phyloP scores from a whole-genome alignment of 2,329 filamentous ascomycete genomes.

The Xylariaceae sp. region DNA sequence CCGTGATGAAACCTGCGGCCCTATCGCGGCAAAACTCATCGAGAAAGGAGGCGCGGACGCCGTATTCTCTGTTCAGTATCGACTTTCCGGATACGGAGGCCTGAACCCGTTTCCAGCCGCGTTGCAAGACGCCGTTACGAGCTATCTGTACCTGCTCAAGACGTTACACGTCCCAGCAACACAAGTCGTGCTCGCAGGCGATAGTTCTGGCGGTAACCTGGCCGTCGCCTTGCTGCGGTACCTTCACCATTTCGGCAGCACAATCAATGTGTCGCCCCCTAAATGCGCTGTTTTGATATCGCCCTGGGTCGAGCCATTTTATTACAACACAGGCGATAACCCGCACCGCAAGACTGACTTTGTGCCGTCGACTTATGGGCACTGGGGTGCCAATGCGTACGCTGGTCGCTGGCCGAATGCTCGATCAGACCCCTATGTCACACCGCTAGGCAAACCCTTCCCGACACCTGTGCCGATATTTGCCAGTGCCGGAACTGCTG shows the following conservation, averaged over 20 bases:
- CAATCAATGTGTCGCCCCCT: slow-evolving; percentile 7
- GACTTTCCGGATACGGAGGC: slow-evolving; percentile 41
- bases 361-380: slow-evolving; percentile 34
- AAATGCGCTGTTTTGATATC: slow-evolving; percentile 36
- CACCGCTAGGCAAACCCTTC: slow-evolving; percentile 18
- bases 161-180: slow-evolving; percentile 35
- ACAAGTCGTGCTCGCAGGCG: slow-evolving; percentile 44
- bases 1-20: slow-evolving; percentile 8
- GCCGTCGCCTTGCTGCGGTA: slow-evolving; percentile 44
- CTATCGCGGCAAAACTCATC: slow-evolving; percentile 29
- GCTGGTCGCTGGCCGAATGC: slow-evolving; percentile 16
- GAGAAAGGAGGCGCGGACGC: slow-evolving; percentile 36
- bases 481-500: slow-evolving; percentile 15
- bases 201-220: slow-evolving; percentile 48
- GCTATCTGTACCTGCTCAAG: slow-evolving; percentile 44
- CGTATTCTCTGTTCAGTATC: slow-evolving; percentile 46
- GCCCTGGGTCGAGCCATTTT: slow-evolving; percentile 24
- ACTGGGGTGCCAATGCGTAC: slow-evolving; percentile 41
- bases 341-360: slow-evolving; percentile 35
- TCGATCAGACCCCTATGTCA: slow-evolving; percentile 32
- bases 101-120: slow-evolving; percentile 45
- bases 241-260: slow-evolving; percentile 37
- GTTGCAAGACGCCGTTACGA: slow-evolving; percentile 46
- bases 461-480: slow-evolving; percentile 17
- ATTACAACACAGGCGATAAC: slow-evolving; percentile 2